These are phyloP conservation scores for Rhodamnia rubescens DNA, from an alignment of 345 rosid genomes.

Conservation along the genomic window DNA sequence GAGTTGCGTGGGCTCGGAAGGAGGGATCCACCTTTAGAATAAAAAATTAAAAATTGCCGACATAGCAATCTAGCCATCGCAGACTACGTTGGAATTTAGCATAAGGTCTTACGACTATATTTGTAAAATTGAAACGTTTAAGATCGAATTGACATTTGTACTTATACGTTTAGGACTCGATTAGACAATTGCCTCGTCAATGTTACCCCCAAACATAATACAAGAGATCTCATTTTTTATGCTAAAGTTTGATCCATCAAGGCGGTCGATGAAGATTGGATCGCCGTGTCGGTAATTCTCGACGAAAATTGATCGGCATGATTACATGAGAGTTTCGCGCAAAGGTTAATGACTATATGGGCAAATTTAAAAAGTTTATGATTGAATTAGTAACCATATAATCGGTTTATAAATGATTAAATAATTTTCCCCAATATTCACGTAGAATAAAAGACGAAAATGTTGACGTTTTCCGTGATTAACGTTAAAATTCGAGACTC, in stretches of 20 bases:
- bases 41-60: no score
- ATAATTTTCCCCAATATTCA: neutral
- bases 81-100: neutral
- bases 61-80: no score
- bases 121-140: neutral
- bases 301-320: fast-evolving
- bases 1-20: no score
- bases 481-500: no score
- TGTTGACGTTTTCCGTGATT: no score
- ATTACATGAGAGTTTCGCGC: neutral
- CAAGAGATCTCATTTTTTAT: neutral
- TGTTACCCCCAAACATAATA: neutral
- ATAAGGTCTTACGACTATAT: neutral
- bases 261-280: neutral
- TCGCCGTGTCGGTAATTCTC: fast-evolving
- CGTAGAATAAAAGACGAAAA: neutral
- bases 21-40: no score
- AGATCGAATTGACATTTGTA: neutral
- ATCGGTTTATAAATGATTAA: fast-evolving
- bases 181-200: neutral
- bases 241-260: neutral
- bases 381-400: neutral
- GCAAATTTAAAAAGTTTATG: neutral
- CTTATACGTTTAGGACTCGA: fast-evolving
- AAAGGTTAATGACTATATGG: neutral